phyloP scores from a whole-genome alignment of 495 filamentous ascomycete genomes.

The Hypoxylon fragiforme region DNA sequence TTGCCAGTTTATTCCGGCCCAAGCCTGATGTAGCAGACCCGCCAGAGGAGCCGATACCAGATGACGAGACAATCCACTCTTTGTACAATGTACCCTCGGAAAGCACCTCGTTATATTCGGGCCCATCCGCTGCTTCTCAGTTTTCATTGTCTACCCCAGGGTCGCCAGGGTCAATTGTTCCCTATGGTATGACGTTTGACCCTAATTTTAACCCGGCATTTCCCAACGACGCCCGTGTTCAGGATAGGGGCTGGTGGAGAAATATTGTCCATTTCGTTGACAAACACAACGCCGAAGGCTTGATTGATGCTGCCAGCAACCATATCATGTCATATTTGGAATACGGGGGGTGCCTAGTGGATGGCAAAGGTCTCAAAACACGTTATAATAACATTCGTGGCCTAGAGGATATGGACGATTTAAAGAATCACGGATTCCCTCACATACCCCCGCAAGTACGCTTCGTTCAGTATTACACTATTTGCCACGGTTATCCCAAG shows the following conservation, averaged over 20 bases:
- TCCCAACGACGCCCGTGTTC: constrained; percentile 67
- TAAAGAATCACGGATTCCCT: constrained; percentile 24
- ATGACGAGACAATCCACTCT: constrained; percentile 11
- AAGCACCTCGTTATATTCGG: constrained; percentile 42
- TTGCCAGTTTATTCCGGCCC: constrained; percentile 73
- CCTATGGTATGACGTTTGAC: constrained; percentile 45
- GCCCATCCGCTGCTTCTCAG: constrained; percentile 36
- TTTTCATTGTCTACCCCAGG: constrained; percentile 28
- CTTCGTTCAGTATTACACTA: constrained; percentile 91
- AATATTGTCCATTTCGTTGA: constrained; percentile 75
- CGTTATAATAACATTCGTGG: constrained; percentile 68
- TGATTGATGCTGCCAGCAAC: constrained; percentile 68
- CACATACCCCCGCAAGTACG: constrained; percentile 55
- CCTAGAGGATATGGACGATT: constrained; percentile 68
- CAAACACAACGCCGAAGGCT: constrained; percentile 69
- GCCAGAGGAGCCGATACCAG: constrained; percentile 20
- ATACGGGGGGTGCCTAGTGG: constrained; percentile 79
- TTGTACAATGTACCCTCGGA: constrained; percentile 33
- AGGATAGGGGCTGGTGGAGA: constrained; percentile 65
- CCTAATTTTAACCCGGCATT: constrained; percentile 75
- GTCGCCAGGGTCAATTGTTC: constrained; percentile 12
- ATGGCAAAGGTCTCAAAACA: constrained; percentile 67
- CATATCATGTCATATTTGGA: constrained; percentile 81
- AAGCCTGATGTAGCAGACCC: constrained; percentile 46
- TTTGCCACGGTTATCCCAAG: constrained; percentile 71